Base-by-base conservation (phyloP, 768 basidiomycete species). In the Podaxis sp. region DNA sequence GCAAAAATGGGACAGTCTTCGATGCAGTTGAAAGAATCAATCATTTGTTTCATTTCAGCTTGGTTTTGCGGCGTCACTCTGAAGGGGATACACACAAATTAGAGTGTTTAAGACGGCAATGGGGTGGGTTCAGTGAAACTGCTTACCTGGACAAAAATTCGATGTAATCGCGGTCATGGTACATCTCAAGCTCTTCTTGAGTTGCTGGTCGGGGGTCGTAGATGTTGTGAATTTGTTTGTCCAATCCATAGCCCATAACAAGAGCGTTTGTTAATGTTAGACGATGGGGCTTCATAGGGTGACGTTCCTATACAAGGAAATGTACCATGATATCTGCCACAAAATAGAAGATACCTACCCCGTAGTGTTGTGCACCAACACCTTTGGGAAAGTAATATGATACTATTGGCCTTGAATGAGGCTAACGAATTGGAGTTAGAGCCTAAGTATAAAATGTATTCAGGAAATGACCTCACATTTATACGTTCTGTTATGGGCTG, bases 241-340 rank as follows among this genome's bases (percentile, higher is more conserved):
- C 95, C 15, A 99, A 79, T 15, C 95, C 96, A 71, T 99, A 99
- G 0, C 96, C 96, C 75, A 96, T 85, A 12, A 99, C 96, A 52
- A 99, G 84, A 1, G 95, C 89, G 68, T 98, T 99, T 17, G 97
- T 99, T 58, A 99, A 75, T 2, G 96, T 95, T n/a, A 99, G 77
- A 26, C 96, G 84, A 69, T 97, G 95, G 3, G 96, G 96, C 74
- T 98, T 97, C 96, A 99, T 99, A 2, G 96, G 96, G 77, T 99
- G 96, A 53, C 90, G 86, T 84, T 97, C 95, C 96, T 99, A 68
- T 48, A 3, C 44, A 20, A n/a, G 15, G 40, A 63, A 26, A 49
- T 56, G 26, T 44, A 30, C 46, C 48, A 49, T 62, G 26, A 59
- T 38, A 60, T 44, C 37, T 60, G 48, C 33, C 12, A 2, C 6